These are phyloP conservation scores for Ramularia endophylla DNA, from an alignment of 2,329 filamentous ascomycete species.

Conservation along the genomic window DNA sequence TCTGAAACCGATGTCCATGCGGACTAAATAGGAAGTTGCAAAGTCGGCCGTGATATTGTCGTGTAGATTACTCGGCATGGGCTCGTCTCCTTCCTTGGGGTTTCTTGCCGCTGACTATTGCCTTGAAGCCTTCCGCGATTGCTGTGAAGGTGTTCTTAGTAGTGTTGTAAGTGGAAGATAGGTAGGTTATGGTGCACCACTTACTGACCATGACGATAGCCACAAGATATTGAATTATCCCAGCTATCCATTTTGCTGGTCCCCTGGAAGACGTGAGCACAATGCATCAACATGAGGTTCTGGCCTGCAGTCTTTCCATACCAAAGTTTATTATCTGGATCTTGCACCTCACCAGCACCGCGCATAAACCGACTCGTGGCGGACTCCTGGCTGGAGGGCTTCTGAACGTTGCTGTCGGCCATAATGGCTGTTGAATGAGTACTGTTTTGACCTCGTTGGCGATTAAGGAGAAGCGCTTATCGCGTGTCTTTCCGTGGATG, in stretches of 20 bases:
- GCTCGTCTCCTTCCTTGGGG: constrained; percentile 7
- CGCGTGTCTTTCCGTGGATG: too few relatives aligned
- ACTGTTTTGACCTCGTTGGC: not conserved
- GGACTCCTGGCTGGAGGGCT: constrained; percentile 11
- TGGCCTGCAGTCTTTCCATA: too few relatives aligned
- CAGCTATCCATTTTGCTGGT: constrained; percentile 22
- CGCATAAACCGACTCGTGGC: constrained; percentile 20
- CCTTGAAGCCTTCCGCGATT: constrained; percentile 20
- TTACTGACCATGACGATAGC: constrained; percentile 22
- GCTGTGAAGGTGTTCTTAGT: constrained; percentile 5
- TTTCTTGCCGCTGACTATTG: constrained; percentile 17
- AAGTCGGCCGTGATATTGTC: too few relatives aligned
- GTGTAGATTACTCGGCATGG: not conserved
- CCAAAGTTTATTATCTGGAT: constrained; percentile 24
- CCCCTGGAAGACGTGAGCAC: constrained; percentile 1
- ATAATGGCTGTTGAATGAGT: constrained; percentile 2
- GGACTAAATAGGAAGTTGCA: not conserved
- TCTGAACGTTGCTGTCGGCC: constrained; percentile 1
- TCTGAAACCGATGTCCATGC: not conserved
- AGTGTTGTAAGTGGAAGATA: too few relatives aligned
- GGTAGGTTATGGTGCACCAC: too few relatives aligned
- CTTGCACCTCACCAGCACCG: constrained; percentile 21
- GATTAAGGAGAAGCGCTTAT: too few relatives aligned
- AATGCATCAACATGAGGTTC: too few relatives aligned
- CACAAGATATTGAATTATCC: constrained; percentile 23